Evolutionary conservation across 176 grass and related monocot species (phyloP).

Genomic region (Poa pratensis): DNA sequence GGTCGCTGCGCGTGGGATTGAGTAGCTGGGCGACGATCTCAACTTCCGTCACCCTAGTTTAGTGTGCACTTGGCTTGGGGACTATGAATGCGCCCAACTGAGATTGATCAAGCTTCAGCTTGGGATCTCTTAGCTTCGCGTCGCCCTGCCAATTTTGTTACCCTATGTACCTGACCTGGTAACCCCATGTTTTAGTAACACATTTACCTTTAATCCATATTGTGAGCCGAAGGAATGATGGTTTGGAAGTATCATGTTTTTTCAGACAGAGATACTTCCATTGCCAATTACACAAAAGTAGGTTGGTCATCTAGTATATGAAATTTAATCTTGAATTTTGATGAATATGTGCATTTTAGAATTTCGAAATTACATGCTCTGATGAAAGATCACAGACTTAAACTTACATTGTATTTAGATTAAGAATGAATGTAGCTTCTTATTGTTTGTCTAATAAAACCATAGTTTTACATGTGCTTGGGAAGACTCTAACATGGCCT

Average conservation of each 20-base stretch:
- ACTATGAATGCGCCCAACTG: background rate
- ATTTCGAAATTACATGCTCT: background rate
- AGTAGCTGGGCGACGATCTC: background rate
- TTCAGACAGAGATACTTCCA: background rate
- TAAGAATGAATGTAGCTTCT: background rate
- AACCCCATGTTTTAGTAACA: background rate
- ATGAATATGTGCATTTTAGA: background rate
- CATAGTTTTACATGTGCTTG: background rate
- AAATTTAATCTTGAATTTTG: background rate
- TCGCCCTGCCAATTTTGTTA: background rate
- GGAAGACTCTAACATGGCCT: background rate
- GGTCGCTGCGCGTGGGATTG: background rate
- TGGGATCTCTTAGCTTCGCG: conserved; percentile 6
- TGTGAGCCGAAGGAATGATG: background rate
- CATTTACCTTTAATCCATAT: background rate
- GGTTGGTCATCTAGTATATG: conserved; percentile 1
- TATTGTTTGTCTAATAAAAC: background rate
- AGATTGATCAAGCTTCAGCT: background rate
- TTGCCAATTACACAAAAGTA: background rate
- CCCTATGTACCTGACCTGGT: background rate
- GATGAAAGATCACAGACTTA: background rate
- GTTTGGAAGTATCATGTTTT: background rate
- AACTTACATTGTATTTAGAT: background rate
- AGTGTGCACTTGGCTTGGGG: background rate
- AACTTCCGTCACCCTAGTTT: conserved; percentile 5